Percentiles rank a stretch among this genome's conserved stretches.
These are phyloP conservation scores for Aaosphaeria arxii DNA, from an alignment of 2,329 filamentous ascomycete genomes.

Conservation along the genomic window DNA sequence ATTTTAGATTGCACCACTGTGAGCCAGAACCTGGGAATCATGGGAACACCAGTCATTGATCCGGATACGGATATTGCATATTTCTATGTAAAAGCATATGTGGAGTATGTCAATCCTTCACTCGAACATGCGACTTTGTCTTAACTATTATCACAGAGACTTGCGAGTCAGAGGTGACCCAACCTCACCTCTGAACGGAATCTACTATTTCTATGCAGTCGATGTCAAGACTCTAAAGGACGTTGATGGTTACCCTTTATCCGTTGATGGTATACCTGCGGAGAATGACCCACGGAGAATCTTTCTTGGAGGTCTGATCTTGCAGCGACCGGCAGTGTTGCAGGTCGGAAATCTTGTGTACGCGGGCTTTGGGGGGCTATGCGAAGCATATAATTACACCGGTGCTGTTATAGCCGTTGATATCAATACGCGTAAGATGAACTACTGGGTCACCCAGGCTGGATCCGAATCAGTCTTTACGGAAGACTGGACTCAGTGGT, in stretches of 20 bases:
- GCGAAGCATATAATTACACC: constrained; percentile 56
- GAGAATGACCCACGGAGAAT: constrained; percentile 49
- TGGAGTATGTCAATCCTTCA: no score
- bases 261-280: constrained; percentile 46
- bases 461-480: constrained; percentile 8
- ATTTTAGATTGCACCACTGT: no score
- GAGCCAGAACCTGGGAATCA: no score
- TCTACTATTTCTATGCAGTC: constrained; percentile 42
- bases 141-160: constrained; percentile 6
- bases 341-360: constrained; percentile 49
- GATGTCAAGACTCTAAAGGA: constrained; percentile 40
- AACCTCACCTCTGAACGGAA: constrained; percentile 33
- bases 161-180: constrained; percentile 21
- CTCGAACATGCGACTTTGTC: no score
- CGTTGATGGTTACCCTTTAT: constrained; percentile 45
- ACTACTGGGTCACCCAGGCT: constrained; percentile 15
- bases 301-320: constrained; percentile 52
- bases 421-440: constrained; percentile 8
- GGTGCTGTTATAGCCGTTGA: constrained; percentile 17
- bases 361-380: constrained; percentile 55
- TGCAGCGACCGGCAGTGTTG: constrained; percentile 51
- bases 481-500: constrained; percentile 14
- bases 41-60: no score
- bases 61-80: no score
- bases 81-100: no score